Evolutionary conservation across 2,329 filamentous ascomycete species (phyloP).

Genomic region (Akanthomyces uredinophilus): DNA sequence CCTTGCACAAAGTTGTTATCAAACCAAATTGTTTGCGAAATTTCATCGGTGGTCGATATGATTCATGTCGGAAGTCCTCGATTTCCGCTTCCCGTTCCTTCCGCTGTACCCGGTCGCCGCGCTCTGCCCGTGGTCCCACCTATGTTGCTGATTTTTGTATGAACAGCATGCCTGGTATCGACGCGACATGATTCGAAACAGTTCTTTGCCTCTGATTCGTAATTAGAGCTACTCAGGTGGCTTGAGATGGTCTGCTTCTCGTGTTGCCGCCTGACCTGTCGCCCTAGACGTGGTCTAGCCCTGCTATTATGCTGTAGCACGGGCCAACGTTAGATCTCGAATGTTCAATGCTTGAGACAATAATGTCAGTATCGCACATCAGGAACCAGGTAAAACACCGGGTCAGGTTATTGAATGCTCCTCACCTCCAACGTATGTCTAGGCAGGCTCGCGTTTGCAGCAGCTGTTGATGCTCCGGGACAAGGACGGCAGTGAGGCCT

Average conservation of each 20-base stretch:
- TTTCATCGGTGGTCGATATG: not conserved
- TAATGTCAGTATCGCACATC: not conserved
- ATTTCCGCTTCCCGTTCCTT: not conserved
- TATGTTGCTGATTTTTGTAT: not conserved
- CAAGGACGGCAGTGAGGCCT: too few species aligned
- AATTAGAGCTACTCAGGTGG: not conserved
- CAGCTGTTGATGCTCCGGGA: too few species aligned
- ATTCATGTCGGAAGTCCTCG: not conserved
- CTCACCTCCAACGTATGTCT: not conserved
- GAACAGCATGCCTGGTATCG: not conserved
- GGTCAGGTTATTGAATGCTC: not conserved
- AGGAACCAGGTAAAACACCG: not conserved
- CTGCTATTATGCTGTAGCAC: not conserved
- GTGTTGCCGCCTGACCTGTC: not conserved
- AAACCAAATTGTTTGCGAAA: too few species aligned
- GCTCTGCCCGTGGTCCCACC: not conserved
- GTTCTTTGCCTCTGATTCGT: not conserved
- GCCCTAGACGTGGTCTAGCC: too few species aligned
- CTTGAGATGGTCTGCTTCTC: not conserved
- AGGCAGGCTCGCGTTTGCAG: not conserved
- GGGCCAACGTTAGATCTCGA: not conserved
- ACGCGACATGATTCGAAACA: not conserved
- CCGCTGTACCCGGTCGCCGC: constrained; percentile 5
- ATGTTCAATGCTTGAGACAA: not conserved
- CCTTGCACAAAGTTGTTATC: not conserved